A percentile compares a stretch with the other conserved stretches of the same genome.
These are phyloP conservation scores for Dissophora ornata DNA, from an alignment of 192 early-diverging fungal species.

Conservation along the genomic window DNA sequence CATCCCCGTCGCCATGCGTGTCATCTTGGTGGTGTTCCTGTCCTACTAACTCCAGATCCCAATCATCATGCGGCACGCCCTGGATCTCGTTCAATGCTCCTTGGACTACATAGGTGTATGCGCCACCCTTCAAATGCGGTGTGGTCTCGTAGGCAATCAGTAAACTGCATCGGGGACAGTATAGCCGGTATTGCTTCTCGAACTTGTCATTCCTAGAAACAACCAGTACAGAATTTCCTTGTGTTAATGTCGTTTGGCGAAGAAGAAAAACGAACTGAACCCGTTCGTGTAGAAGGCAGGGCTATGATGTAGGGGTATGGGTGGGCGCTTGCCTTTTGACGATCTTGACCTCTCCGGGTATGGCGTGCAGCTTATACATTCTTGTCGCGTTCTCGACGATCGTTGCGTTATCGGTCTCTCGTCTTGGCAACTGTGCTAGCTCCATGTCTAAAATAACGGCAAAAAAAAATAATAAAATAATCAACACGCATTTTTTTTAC, in stretches of 20 bases:
- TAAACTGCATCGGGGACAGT: slow-evolving; percentile 59
- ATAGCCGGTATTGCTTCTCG: slow-evolving; percentile 53
- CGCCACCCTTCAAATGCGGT: slow-evolving; percentile 58
- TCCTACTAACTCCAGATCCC: slow-evolving; percentile 26
- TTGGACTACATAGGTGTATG: slow-evolving; percentile 68
- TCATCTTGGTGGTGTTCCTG: neutral
- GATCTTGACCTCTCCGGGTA: slow-evolving; percentile 44
- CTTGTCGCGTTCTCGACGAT: slow-evolving; percentile 61
- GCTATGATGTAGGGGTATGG: too few species aligned
- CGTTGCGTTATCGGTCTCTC: slow-evolving; percentile 61
- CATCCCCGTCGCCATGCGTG: neutral
- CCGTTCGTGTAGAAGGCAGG: neutral
- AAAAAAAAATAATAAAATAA: neutral
- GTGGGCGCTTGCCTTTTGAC: slow-evolving; percentile 59
- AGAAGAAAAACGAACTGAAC: too few species aligned
- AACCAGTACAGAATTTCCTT: too few species aligned
- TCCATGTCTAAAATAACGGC: slow-evolving; percentile 56
- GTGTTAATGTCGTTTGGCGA: too few species aligned
- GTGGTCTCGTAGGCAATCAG: slow-evolving; percentile 67
- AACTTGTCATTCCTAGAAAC: slow-evolving; percentile 18
- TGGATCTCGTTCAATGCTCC: slow-evolving; percentile 66
- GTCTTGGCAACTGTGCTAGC: slow-evolving; percentile 59
- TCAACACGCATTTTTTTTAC: too few species aligned
- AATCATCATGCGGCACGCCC: slow-evolving; percentile 56
- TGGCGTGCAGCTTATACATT: slow-evolving; percentile 67